A percentile compares a stretch with the other conserved stretches of the same genome.
Evolutionary conservation across 495 filamentous ascomycete species (phyloP).

Genomic region (Amorphotheca resinae): DNA sequence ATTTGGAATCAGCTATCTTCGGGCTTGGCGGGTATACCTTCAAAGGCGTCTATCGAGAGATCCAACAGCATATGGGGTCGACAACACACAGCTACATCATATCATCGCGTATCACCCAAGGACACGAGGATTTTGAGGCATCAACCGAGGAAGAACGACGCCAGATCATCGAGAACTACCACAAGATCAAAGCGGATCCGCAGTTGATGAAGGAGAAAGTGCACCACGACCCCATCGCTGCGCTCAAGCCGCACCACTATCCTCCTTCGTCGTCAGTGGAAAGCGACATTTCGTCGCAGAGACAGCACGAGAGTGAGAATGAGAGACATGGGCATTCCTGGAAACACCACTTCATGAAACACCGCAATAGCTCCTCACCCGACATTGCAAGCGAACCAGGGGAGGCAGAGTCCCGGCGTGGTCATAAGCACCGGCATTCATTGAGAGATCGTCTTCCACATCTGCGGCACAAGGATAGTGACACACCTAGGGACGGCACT

Average conservation of each 20-base stretch:
- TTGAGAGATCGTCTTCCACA: no score
- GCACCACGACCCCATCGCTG: no score
- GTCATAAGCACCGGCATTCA: no score
- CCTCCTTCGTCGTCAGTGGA: background rate
- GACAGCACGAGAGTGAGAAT: no score
- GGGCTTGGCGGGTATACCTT: background rate
- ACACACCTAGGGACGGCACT: no score
- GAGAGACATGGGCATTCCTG: no score
- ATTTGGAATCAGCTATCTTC: background rate
- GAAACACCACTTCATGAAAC: no score
- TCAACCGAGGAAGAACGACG: background rate
- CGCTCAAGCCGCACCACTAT: no score
- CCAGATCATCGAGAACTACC: background rate
- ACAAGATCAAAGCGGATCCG: background rate
- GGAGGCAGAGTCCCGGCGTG: no score
- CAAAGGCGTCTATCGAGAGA: background rate
- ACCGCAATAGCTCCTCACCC: no score
- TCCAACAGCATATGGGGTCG: background rate
- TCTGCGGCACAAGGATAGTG: no score
- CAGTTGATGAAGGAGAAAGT: background rate
- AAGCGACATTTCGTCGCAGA: background rate
- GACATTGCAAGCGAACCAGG: no score
- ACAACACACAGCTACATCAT: background rate
- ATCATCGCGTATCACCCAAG: background rate
- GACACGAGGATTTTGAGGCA: background rate